Base-by-base conservation (phyloP, 1,284 basidiomycete genomes). In the Melampsora americana region DNA sequence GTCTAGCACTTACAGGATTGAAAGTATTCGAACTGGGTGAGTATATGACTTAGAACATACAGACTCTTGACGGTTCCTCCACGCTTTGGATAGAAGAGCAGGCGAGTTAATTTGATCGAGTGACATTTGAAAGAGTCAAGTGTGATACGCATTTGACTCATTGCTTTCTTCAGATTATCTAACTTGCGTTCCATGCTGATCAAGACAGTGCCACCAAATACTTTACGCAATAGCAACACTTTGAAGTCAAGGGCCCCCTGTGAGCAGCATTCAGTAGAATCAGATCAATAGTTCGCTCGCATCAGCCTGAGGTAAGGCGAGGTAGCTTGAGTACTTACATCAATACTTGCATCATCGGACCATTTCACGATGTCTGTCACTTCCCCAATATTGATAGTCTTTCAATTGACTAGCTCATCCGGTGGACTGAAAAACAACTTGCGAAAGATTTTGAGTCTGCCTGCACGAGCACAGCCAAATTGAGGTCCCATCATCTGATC, bases 41-140 rank as follows among this genome's bases (percentile, higher is more conserved):
- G 53, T 28, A 59, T 23, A 59, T 59, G 23, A 59, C 53, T 59
- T 59, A 18, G 28, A 59, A 59, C 53, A 59, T 59, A 59, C 2
- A 59, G n/a, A 23, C 23, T 59, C 53, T 59, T 59, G n/a, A 59
- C 53, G 23, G 18, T 59, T 28, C 28, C 23, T 59, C 53, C 53
- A 59, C 53, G 53, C 28, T 23, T 23, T 59, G 53, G 28, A 28
- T 59, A 20, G 23, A 59, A 59, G 53, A 59, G 20, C 11, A 59
- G 28, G 18, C 53, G 28, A 26, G 53, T 59, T 18, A 59, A 23
- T 14, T 59, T 20, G 9, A 11, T 23, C 53, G 53, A 59, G 9
- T 9, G 53, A 28, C 11, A 20, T 23, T 59, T 9, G 23, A 59
- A 59, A 59, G 11, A 59, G n/a, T 23, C 28, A 16, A 59, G 5